phyloP scores from a whole-genome alignment of 495 filamentous ascomycete genomes.

The Collariella sp. region DNA sequence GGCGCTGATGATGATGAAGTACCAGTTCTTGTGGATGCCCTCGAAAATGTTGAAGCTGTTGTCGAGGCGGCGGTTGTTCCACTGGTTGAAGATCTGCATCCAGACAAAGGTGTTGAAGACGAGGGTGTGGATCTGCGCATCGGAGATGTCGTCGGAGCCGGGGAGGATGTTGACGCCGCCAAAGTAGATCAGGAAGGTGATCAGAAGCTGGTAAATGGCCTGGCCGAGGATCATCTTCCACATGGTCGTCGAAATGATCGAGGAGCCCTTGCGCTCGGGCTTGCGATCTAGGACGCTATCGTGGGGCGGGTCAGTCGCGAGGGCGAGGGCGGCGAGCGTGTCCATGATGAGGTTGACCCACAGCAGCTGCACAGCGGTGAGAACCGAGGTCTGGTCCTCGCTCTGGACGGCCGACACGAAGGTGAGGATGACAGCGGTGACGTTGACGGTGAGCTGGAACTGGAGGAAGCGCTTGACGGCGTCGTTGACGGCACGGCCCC shows the following conservation, averaged over 20 bases:
- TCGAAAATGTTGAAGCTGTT: constrained; percentile 88
- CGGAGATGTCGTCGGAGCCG: constrained; percentile 27
- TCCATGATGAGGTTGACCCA: constrained; percentile 97
- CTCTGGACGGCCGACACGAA: constrained; percentile 77
- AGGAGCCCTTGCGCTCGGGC: constrained; percentile 68
- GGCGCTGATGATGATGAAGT: constrained; percentile 73
- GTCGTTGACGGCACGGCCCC: constrained; percentile 86
- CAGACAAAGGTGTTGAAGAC: constrained; percentile 94
- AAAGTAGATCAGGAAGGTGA: constrained; percentile 75
- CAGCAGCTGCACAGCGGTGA: constrained; percentile 78
- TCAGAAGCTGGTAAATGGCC: constrained; percentile 68
- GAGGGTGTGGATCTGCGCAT: constrained; percentile 54
- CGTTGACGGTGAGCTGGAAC: constrained; percentile 88
- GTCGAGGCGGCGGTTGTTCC: constrained; percentile 85
- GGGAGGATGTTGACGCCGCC: constrained; percentile 55
- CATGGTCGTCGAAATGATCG: constrained; percentile 76
- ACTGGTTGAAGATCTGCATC: constrained; percentile 96
- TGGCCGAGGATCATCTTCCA: constrained; percentile 96
- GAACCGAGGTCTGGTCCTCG: constrained; percentile 54
- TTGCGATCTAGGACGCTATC: constrained; percentile 72
- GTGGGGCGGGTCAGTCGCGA: constrained; percentile 77
- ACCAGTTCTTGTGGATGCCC: constrained; percentile 66
- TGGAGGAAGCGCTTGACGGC: constrained; percentile 86
- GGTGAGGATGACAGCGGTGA: constrained; percentile 75
- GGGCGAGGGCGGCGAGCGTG: constrained; percentile 75